Conservation (phyloP, 805 yeast species). For the Wickerhamomyces rabaulensis region DNA sequence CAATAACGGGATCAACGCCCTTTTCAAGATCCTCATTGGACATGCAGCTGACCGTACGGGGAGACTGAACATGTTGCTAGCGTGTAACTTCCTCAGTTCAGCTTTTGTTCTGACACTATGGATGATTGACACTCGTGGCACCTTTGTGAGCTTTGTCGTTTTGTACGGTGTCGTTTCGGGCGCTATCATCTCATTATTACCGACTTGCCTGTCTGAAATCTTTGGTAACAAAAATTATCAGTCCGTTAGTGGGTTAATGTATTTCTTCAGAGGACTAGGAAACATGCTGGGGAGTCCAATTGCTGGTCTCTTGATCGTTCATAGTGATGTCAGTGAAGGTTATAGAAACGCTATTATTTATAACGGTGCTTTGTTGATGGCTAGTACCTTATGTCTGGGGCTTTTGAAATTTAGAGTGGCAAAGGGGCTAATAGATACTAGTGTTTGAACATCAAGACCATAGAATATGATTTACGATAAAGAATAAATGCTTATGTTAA, state of each 20-base stretch:
- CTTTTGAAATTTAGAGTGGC: conserved; percentile 1
- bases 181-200: conserved; percentile 29
- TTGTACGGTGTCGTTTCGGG: conserved; percentile 32
- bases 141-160: conserved; percentile 29
- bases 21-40: conserved; percentile 30
- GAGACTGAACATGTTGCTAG: conserved; percentile 34
- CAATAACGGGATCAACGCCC: conserved; percentile 30
- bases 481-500: no score
- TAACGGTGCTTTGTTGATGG: conserved; percentile 19
- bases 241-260: conserved; percentile 30
- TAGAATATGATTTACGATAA: no score
- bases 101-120: conserved; percentile 32
- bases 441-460: no score
- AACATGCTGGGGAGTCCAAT: conserved; percentile 31
- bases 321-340: conserved; percentile 11
- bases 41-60: conserved; percentile 36
- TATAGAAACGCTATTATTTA: conserved; percentile 26
- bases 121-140: conserved; percentile 24
- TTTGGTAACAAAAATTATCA: conserved; percentile 31
- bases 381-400: conserved; percentile 4
- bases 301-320: conserved; percentile 27
- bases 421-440: neutral
- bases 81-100: conserved; percentile 31
- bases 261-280: conserved; percentile 30
- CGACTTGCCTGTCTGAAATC: conserved; percentile 29